Evolutionary conservation across 2,329 filamentous ascomycete genomes (phyloP).

Genomic region (Ophiostoma sp.): DNA sequence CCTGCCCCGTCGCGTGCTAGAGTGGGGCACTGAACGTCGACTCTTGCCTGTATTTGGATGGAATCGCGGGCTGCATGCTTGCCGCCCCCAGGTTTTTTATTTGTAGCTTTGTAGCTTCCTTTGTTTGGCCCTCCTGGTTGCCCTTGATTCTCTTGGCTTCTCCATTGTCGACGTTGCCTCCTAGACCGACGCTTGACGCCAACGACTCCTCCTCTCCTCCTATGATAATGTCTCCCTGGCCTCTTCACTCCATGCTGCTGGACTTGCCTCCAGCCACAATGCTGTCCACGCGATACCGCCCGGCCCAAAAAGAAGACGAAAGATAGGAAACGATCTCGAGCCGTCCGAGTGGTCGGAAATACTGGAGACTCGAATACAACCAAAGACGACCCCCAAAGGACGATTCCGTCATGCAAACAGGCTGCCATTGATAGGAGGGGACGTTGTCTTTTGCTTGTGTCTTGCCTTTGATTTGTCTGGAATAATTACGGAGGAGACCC

Average conservation of each 20-base stretch:
- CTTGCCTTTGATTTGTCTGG: neutral
- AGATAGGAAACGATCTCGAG: neutral
- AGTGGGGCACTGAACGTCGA: neutral
- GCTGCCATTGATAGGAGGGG: neutral
- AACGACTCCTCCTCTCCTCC: neutral
- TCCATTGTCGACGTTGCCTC: too few relatives aligned
- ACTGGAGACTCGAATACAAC: neutral
- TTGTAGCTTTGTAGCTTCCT: neutral
- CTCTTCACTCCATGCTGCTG: neutral
- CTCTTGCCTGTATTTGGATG: neutral
- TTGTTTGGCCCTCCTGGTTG: neutral
- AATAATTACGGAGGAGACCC: neutral
- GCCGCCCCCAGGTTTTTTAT: conserved; percentile 19
- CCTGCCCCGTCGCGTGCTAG: neutral
- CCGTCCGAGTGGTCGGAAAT: neutral
- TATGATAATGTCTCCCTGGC: neutral
- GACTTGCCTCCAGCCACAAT: conserved; percentile 3
- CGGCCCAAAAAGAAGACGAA: neutral
- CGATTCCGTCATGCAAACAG: neutral
- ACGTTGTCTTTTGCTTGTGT: neutral
- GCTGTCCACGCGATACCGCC: neutral
- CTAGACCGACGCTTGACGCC: neutral
- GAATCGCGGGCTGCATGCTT: conserved; percentile 19
- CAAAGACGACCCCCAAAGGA: too few relatives aligned
- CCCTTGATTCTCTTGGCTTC: neutral